These are phyloP conservation scores for Amphibolis antarctica DNA, from an alignment of 106 monocot species.

Conservation along the genomic window DNA sequence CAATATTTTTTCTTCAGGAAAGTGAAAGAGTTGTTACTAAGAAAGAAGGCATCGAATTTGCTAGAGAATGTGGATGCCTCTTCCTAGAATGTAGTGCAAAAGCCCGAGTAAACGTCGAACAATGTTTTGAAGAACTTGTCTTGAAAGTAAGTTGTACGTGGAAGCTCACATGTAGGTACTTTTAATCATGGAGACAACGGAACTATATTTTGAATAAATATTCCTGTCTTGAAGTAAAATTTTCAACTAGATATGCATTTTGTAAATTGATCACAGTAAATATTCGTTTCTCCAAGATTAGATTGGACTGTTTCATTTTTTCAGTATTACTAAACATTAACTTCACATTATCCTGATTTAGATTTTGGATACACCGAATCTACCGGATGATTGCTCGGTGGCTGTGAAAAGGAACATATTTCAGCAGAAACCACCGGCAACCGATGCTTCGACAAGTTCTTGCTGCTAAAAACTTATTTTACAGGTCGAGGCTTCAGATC, in stretches of 20 bases:
- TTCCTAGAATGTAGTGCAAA: conserved; percentile 97
- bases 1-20: conserved; percentile 47
- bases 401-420: conserved; percentile 68
- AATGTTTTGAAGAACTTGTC: conserved; percentile 98
- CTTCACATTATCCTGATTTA: conserved; percentile 13
- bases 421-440: conserved; percentile 62
- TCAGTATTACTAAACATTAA: neutral
- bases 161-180: neutral
- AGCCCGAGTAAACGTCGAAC: conserved; percentile 82
- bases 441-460: conserved; percentile 51
- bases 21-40: conserved; percentile 92
- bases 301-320: too few relatives aligned
- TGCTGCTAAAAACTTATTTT: conserved; percentile 47
- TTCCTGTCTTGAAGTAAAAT: neutral
- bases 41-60: conserved; percentile 96
- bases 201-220: neutral
- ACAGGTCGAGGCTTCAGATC: neutral
- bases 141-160: conserved; percentile 45
- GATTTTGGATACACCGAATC: conserved; percentile 95
- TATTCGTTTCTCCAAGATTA: too few relatives aligned
- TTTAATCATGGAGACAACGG: too few relatives aligned
- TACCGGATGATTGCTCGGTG: conserved; percentile 66
- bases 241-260: too few relatives aligned
- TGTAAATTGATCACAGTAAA: too few relatives aligned
- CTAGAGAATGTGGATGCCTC: conserved; percentile 87